Evolutionary conservation across 257 asterid genomes (phyloP).

Genomic region (Solanum rostratum): DNA sequence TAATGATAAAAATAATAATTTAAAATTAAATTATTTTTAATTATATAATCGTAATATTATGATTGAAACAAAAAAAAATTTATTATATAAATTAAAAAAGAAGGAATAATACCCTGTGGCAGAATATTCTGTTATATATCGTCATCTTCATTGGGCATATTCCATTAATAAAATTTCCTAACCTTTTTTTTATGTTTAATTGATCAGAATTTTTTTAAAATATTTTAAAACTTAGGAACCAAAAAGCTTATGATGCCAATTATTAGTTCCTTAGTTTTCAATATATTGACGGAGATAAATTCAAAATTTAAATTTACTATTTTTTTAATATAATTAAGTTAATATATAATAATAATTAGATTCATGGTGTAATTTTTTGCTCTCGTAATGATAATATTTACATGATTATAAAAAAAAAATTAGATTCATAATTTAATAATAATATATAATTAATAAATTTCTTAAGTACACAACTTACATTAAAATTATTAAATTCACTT

Average conservation of each 20-base stretch:
- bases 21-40: too few species aligned
- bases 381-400: too few species aligned
- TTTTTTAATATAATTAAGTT: not conserved
- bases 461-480: too few species aligned
- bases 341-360: too few species aligned
- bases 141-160: not conserved
- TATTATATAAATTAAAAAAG: not conserved
- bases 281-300: not conserved
- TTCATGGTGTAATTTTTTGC: too few species aligned
- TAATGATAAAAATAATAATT: too few species aligned
- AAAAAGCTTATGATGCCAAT: not conserved
- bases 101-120: not conserved
- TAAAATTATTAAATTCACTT: not conserved
- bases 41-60: not conserved
- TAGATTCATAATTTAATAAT: not conserved
- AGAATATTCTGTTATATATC: not conserved
- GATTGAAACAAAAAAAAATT: rapidly evolving
- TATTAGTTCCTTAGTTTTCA: not conserved
- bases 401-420: too few species aligned
- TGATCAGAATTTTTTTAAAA: not conserved
- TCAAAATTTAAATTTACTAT: not conserved
- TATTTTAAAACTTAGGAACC: not conserved
- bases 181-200: too few species aligned
- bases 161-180: not conserved
- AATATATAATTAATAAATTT: not conserved